Evolutionary conservation across 2,329 filamentous ascomycete genomes (phyloP), one percentile per base, ranked within the genome.

Genomic region (Alternaria dauci): DNA sequence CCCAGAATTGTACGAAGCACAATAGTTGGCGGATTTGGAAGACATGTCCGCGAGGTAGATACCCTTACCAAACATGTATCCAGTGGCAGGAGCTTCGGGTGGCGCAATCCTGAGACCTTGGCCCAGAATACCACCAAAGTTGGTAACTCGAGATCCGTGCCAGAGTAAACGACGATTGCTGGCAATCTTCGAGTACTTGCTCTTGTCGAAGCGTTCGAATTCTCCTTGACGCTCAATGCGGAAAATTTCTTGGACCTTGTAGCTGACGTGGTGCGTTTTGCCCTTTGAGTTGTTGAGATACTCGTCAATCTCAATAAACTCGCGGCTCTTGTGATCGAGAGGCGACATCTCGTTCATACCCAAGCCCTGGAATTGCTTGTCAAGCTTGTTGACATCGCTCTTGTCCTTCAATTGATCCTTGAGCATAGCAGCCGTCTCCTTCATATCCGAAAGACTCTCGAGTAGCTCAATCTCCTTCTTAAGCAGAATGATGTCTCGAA

Each of bases 81-180:
- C 92, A 5, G 84, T 86, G 0, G 88, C 88, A 0, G 92, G 93
- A 0, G 93, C 93, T 76, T 96, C 90, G 0, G 90, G 90, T 0
- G 93, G 93, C 7, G 93, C 93, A 66, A 96, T 96, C n/a, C 92
- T 90, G 7, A 97, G 85, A 66, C 93, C 93, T 77, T 96, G 92
- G 58, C 88, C 91, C 42, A 96, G 86, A 60, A 97, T 97, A 72
- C 93, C 93, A 72, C 90, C 92, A 67, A 89, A 96, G 76, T 96
- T 96, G 53, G 91, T 95, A 32, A 85, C 86, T 34, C 92, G 88
- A 16, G 91, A 94, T 16, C 93, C 93, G 74, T 96, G 93, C 93
- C 93, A 97, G 3, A 97, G 84, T 1, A 96, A 87, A 18, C 91
- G 88, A 25, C 90, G 87, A 73, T 95, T 87, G 48, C 85, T 86